These are phyloP conservation scores for Trichosporon asahii DNA, from an alignment of 1,284 basidiomycete genomes.

Conservation along the genomic window DNA sequence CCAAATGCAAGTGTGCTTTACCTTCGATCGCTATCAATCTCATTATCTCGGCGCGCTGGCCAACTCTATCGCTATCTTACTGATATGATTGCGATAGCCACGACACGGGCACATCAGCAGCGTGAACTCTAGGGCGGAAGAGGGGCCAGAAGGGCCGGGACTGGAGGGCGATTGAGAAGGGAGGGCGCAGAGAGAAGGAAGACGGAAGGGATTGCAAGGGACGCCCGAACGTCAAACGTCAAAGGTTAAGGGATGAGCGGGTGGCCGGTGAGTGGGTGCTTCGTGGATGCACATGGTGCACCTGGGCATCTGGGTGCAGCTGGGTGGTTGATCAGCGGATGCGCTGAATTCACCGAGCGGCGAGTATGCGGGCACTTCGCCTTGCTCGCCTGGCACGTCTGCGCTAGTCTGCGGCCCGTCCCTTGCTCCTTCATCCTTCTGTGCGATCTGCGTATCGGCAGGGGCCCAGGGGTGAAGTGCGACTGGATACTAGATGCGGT, in stretches of 20 bases:
- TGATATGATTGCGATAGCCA: too few species aligned
- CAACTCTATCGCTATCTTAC: background rate
- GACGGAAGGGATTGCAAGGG: background rate
- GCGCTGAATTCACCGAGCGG: background rate
- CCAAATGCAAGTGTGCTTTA: background rate
- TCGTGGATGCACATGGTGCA: background rate
- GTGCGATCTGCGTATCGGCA: background rate
- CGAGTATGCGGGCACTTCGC: background rate
- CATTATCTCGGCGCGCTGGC: background rate
- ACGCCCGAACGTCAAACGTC: too few species aligned
- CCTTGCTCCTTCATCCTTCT: background rate
- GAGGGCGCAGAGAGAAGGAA: background rate
- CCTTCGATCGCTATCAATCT: background rate
- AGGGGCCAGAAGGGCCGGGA: background rate
- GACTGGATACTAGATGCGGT: background rate
- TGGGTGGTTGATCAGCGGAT: background rate
- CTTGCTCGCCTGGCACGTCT: background rate
- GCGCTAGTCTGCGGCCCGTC: too few species aligned
- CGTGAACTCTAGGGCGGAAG: too few species aligned
- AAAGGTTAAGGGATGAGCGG: background rate
- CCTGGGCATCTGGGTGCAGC: background rate
- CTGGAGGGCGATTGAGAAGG: background rate
- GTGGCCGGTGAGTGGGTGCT: background rate
- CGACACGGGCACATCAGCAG: background rate
- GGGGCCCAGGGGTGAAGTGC: background rate